phyloP scores from a whole-genome alignment of 2,329 filamentous ascomycete species.

The Colletotrichum sansevieriae region DNA sequence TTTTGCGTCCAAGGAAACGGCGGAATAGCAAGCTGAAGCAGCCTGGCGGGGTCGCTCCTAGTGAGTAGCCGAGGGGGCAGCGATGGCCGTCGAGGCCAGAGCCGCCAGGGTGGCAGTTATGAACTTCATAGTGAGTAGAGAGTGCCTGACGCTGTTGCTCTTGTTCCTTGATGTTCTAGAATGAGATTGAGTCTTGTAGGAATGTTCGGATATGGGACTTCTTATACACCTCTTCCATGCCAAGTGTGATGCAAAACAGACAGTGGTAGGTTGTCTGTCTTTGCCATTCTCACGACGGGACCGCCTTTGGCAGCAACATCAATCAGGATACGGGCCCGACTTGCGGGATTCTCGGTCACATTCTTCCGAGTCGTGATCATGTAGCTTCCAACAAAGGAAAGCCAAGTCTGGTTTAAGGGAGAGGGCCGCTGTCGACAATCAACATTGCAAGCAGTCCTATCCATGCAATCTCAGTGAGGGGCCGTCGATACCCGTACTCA shows the following conservation, averaged over 20 bases:
- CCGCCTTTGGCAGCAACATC: slow-evolving; percentile 16
- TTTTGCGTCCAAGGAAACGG: slow-evolving; percentile 54
- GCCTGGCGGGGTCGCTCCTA: slow-evolving; percentile 48
- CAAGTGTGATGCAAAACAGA: not conserved
- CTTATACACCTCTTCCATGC: not conserved
- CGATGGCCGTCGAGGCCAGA: slow-evolving; percentile 51
- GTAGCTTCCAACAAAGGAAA: slow-evolving; percentile 6
- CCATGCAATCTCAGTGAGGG: not conserved
- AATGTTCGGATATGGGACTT: not conserved
- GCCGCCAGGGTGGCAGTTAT: slow-evolving; percentile 51
- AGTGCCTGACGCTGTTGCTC: not conserved
- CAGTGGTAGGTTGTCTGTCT: not conserved
- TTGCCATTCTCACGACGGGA: not conserved
- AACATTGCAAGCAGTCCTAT: slow-evolving; percentile 1
- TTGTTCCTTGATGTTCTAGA: not conserved
- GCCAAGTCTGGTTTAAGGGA: not conserved
- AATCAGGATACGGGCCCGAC: slow-evolving; percentile 54
- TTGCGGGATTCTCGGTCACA: slow-evolving; percentile 46
- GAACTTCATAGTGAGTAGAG: slow-evolving; percentile 52
- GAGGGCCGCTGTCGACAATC: not conserved
- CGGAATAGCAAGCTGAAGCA: slow-evolving; percentile 49
- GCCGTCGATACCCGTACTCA: not conserved
- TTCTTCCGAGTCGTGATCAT: slow-evolving; percentile 46
- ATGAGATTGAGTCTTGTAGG: too few relatives aligned
- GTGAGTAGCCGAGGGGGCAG: slow-evolving; percentile 49